Evolutionary conservation across 371 early-diverging fungal species (phyloP), one percentile per base, ranked within the genome.

Genomic region (Rhizomucor miehei): DNA sequence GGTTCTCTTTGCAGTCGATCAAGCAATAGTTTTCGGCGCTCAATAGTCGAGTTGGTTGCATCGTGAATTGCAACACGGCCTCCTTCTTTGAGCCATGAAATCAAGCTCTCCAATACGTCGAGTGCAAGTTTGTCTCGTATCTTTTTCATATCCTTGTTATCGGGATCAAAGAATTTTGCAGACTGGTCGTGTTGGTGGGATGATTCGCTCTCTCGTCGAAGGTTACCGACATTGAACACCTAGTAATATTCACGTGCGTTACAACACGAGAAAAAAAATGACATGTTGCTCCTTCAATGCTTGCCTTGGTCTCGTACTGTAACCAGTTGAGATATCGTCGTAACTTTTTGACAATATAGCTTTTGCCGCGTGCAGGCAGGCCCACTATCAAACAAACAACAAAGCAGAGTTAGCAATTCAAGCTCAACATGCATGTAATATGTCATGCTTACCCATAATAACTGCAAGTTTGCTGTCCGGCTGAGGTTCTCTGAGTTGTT

Each of bases 191-290:
- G 60, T 9, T 71, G 58, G 51, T 81, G 68, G 44, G 71, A 45
- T 12, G 57, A 48, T 35, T 73, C 69, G 43, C 66, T 66, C 41
- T 77, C 82, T 44, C 94, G 80, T 47, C 94, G 77, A 9, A 87
- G 66, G 55, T 90, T 94, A 40, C 94, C 94, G 16, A 94, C 94
- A 60, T 94, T 94, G 65, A 94, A 94, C 12, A 86, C 72, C 84
- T 84, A 77, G 29, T 13, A 19, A 29, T 29, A 29, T 29, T 29
- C 29, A 29, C 29, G 29, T 29, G 29, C 8, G 29, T 29, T 50
- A 20, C 21, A 19, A 37, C n/a, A 6, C 8, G 3, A 25, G 23
- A 20, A 46, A 13, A 19, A 13, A 13, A 46, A 8, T 14, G 5
- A 9, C 24, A 16, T 19, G 5, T 9, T 14, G 3, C 47, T 14